These are phyloP conservation scores for Exserohilum turcica DNA, from an alignment of 2,329 filamentous ascomycete genomes.

Conservation along the genomic window DNA sequence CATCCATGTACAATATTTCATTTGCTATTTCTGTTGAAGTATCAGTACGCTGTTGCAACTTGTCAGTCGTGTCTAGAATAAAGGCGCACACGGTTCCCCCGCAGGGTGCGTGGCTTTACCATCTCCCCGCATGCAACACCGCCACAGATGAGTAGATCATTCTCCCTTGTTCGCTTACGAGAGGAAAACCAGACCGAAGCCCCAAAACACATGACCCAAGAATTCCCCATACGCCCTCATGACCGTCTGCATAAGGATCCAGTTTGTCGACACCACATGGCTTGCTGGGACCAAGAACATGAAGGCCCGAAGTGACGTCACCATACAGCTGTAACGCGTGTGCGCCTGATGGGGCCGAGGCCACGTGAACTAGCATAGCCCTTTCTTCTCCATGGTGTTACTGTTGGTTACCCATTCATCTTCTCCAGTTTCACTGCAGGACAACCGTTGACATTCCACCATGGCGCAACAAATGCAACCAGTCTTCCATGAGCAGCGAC, in stretches of 20 bases:
- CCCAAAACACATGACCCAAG: background rate
- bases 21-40: background rate
- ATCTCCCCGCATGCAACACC: background rate
- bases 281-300: background rate
- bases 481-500: constrained; percentile 11
- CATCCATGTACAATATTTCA: background rate
- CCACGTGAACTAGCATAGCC: constrained; percentile 8
- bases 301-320: constrained; percentile 20
- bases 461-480: constrained; percentile 16
- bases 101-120: background rate
- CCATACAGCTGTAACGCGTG: constrained; percentile 9
- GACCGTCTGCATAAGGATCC: constrained; percentile 9
- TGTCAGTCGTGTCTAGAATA: too few relatives aligned
- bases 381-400: background rate
- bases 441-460: background rate
- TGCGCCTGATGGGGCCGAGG: constrained; percentile 10
- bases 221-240: constrained; percentile 9
- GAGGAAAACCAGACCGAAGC: too few relatives aligned
- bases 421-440: background rate
- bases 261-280: background rate
- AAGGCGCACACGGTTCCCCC: background rate
- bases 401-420: background rate
- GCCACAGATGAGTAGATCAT: background rate
- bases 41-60: too few relatives aligned
- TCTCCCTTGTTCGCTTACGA: too few relatives aligned